A percentile compares a stretch with the other conserved stretches of the same genome.
These are phyloP conservation scores for Aspergillus fructus DNA, from an alignment of 2,329 filamentous ascomycete species.

Conservation along the genomic window DNA sequence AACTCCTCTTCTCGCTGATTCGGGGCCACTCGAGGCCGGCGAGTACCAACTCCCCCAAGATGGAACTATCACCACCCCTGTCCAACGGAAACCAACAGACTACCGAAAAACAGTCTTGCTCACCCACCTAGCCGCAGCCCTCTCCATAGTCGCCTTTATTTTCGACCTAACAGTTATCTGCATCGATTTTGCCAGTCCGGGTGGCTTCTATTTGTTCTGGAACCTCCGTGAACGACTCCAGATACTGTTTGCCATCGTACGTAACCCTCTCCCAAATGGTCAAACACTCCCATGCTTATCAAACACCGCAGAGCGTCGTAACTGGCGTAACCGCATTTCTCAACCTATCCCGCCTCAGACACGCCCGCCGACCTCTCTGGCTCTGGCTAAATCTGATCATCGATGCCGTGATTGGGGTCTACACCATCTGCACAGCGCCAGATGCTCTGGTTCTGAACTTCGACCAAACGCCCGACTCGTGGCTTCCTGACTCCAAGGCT, in stretches of 20 bases:
- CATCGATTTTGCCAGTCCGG: not conserved
- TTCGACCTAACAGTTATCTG: not conserved
- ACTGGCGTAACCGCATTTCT: not conserved
- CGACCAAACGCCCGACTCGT: not conserved
- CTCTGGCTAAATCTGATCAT: not conserved
- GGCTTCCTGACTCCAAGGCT: conserved; percentile 4
- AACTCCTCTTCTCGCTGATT: conserved; percentile 4
- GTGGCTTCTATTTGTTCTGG: conserved; percentile 5
- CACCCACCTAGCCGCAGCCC: not conserved
- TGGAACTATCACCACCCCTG: not conserved
- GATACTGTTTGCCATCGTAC: not conserved
- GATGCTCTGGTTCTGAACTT: not conserved
- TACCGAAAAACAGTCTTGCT: not conserved
- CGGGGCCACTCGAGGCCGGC: not conserved
- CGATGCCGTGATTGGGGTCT: conserved; percentile 1
- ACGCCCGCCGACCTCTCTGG: not conserved
- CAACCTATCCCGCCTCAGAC: conserved; percentile 3
- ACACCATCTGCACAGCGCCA: not conserved
- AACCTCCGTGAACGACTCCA: not conserved
- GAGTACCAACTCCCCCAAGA: not conserved
- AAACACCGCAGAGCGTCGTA: not conserved
- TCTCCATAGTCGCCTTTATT: not conserved
- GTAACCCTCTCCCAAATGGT: not conserved
- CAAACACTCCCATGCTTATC: not conserved
- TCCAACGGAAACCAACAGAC: not conserved